Evolutionary conservation across 495 filamentous ascomycete species (phyloP).

Genomic region (Aspergillus coremiiformis): DNA sequence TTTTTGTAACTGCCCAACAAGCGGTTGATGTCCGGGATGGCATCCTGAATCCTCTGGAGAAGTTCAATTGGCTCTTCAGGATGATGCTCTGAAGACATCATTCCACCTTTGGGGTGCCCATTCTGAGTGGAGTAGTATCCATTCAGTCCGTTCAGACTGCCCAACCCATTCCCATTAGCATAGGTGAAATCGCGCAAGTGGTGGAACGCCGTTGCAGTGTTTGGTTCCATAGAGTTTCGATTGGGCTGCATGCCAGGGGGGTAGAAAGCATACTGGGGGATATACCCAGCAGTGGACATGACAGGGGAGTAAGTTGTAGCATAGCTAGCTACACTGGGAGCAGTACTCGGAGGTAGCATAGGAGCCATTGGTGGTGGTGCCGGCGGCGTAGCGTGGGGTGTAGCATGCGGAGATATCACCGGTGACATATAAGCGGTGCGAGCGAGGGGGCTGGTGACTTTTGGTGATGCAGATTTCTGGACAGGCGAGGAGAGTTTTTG

Average conservation of each 20-base stretch:
- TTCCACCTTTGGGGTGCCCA: conserved; percentile 22
- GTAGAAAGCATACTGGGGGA: conserved; percentile 34
- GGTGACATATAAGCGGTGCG: conserved; percentile 31
- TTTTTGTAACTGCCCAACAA: conserved; percentile 41
- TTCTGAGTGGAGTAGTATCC: conserved; percentile 9
- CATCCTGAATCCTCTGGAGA: conserved; percentile 41
- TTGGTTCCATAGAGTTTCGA: conserved; percentile 28
- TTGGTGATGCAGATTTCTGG: conserved; percentile 28
- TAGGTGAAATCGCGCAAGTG: conserved; percentile 24
- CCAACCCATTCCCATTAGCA: conserved; percentile 15
- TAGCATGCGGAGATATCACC: conserved; percentile 33
- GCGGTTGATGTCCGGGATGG: conserved; percentile 43
- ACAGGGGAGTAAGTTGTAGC: conserved; percentile 31
- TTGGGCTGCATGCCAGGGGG: conserved; percentile 22
- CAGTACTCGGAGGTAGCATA: neutral
- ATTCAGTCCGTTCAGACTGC: conserved; percentile 9
- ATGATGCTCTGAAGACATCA: conserved; percentile 23
- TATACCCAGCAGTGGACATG: conserved; percentile 28
- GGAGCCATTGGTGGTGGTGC: conserved; percentile 15
- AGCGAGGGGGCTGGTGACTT: conserved; percentile 35
- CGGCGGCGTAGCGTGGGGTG: conserved; percentile 14
- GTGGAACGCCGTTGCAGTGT: conserved; percentile 29
- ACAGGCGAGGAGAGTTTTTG: conserved; percentile 16
- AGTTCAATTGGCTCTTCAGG: conserved; percentile 37
- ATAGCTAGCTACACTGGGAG: conserved; percentile 16